Conservation (phyloP, 306 rosid species). For the Psophocarpus tetragonolobus region DNA sequence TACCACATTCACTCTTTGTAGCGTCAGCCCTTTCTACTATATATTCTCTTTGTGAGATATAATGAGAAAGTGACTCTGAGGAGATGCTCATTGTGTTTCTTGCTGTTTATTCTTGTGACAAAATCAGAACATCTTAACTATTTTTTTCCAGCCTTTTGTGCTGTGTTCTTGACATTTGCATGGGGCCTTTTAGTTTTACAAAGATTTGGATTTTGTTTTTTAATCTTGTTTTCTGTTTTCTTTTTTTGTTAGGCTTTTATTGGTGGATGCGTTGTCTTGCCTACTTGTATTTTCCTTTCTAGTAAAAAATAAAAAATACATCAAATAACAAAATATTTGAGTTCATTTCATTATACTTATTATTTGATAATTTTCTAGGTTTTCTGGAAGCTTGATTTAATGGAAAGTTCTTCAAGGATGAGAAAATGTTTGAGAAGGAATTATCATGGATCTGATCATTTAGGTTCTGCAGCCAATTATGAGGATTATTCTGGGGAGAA, state of each 20-base stretch:
- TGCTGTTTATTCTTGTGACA: constrained; percentile 8
- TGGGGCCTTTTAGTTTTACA: constrained; percentile 4
- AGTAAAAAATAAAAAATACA: constrained; percentile 32
- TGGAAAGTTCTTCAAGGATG: constrained; percentile 97
- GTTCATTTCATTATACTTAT: constrained; percentile 24
- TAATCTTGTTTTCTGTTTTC: constrained; percentile 8
- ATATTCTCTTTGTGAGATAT: not conserved
- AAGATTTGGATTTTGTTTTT: constrained; percentile 36
- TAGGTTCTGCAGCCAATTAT: constrained; percentile 81
- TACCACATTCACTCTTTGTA: not conserved
- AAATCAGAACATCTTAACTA: not conserved
- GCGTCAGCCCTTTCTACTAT: constrained; percentile 7
- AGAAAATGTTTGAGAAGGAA: constrained; percentile 83
- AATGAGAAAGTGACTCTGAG: constrained; percentile 5
- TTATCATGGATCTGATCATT: constrained; percentile 85
- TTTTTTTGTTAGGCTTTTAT: not conserved
- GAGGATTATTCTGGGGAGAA: constrained; percentile 53
- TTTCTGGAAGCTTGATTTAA: constrained; percentile 93
- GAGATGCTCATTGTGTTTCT: constrained; percentile 14
- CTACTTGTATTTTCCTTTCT: not conserved
- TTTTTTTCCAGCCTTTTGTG: constrained; percentile 8
- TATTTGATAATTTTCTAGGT: constrained; percentile 54
- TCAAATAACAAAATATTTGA: not conserved
- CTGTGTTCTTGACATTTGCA: not conserved
- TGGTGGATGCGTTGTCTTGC: constrained; percentile 23